A percentile compares a stretch with the other conserved stretches of the same genome.
Evolutionary conservation across 139 green algal species (phyloP).

Genomic region (Tetratostichococcus sp.): DNA sequence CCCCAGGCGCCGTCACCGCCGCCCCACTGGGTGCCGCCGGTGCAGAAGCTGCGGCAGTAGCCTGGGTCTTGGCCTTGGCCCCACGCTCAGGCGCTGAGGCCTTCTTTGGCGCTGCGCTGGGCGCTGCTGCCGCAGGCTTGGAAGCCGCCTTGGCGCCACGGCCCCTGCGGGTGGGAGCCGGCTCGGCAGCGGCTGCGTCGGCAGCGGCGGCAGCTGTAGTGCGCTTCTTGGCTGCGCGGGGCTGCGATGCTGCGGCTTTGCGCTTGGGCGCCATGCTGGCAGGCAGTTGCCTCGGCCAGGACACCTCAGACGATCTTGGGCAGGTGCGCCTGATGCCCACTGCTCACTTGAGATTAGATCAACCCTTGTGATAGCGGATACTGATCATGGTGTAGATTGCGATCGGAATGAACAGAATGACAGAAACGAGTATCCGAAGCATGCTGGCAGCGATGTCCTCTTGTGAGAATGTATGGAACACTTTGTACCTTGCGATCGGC

Average conservation of each 20-base stretch:
- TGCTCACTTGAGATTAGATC: too few relatives aligned
- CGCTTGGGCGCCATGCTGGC: background rate
- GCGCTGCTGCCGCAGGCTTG: background rate
- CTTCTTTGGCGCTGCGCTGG: background rate
- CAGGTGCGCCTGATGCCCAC: too few relatives aligned
- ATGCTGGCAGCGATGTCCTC: too few relatives aligned
- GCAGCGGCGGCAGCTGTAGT: background rate
- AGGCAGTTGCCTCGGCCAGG: background rate
- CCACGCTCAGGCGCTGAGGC: too few relatives aligned
- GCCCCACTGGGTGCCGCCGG: background rate
- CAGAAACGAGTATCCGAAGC: too few relatives aligned
- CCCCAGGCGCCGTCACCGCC: too few relatives aligned
- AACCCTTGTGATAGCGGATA: too few relatives aligned
- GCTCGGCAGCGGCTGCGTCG: background rate
- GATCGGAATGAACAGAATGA: too few relatives aligned
- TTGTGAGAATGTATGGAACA: too few relatives aligned
- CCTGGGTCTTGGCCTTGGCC: background rate
- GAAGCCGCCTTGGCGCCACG: background rate
- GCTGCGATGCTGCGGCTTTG: background rate
- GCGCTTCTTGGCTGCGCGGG: background rate
- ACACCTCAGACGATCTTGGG: background rate
- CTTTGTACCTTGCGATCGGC: too few relatives aligned
- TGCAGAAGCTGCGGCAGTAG: background rate
- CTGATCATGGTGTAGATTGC: too few relatives aligned
- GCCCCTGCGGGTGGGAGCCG: too few relatives aligned